These are phyloP conservation scores for Anthracocystis walkeri DNA, from an alignment of 1,284 basidiomycete species.

Conservation along the genomic window DNA sequence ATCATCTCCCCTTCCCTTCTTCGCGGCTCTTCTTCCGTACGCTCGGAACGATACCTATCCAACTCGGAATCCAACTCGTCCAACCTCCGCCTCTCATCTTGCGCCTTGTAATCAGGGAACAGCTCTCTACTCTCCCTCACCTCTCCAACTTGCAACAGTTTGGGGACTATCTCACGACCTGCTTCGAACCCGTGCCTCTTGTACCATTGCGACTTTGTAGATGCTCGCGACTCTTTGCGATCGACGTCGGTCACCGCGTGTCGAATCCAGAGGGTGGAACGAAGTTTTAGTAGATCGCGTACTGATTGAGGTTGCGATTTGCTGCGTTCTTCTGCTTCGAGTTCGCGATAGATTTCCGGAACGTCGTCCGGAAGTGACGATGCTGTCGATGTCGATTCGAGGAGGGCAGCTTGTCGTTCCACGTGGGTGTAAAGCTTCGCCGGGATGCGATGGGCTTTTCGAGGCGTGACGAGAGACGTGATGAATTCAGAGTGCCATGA, in stretches of 20 bases:
- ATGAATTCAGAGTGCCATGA: conserved; percentile 43
- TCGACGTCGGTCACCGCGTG: conserved; percentile 59
- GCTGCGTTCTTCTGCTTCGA: conserved; percentile 60
- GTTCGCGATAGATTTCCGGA: conserved; percentile 66
- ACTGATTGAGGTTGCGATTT: conserved; percentile 26
- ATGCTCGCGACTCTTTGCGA: conserved; percentile 56
- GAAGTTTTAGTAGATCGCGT: conserved; percentile 42
- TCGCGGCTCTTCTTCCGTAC: conserved; percentile 22
- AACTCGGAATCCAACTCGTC: conserved; percentile 44
- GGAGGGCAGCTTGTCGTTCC: conserved; percentile 50
- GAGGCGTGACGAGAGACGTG: conserved; percentile 46
- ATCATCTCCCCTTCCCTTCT: conserved; percentile 38
- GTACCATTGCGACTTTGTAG: conserved; percentile 63
- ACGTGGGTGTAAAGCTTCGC: conserved; percentile 59
- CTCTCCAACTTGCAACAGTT: conserved; percentile 60
- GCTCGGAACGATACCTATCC: conserved; percentile 22
- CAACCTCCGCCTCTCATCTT: conserved; percentile 26
- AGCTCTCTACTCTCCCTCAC: conserved; percentile 43
- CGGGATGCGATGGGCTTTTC: conserved; percentile 55
- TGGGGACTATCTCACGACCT: conserved; percentile 65
- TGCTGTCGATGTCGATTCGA: conserved; percentile 14
- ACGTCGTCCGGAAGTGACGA: conserved; percentile 55
- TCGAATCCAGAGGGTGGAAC: conserved; percentile 52
- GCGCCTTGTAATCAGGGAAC: conserved; percentile 41
- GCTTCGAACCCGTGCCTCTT: conserved; percentile 63